These are phyloP conservation scores for Didymella sp. DNA, from an alignment of 2,329 filamentous ascomycete species.

Conservation along the genomic window DNA sequence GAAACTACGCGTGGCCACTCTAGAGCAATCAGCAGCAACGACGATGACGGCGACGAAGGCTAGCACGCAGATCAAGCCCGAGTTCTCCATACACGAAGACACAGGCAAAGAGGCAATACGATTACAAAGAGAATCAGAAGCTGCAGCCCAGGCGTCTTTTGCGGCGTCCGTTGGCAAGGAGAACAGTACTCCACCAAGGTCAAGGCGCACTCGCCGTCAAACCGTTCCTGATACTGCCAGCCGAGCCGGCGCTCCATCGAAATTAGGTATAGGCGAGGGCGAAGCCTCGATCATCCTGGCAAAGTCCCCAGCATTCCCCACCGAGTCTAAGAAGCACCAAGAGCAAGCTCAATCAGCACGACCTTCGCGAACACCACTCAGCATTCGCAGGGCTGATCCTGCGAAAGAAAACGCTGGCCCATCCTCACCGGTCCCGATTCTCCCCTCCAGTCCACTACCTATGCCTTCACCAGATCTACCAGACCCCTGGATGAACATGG, in stretches of 20 bases:
- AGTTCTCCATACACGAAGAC: slow-evolving; percentile 46
- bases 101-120: slow-evolving; percentile 29
- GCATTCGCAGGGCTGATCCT: slow-evolving; percentile 25
- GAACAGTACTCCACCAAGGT: slow-evolving; percentile 38
- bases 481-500: slow-evolving; percentile 44
- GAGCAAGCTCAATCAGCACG: slow-evolving; percentile 20
- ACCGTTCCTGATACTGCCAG: slow-evolving; percentile 30
- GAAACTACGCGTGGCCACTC: slow-evolving; percentile 40
- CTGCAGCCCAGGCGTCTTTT: slow-evolving; percentile 23
- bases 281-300: slow-evolving; percentile 32
- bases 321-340: slow-evolving; percentile 20
- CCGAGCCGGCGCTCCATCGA: slow-evolving; percentile 21
- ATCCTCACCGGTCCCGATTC: slow-evolving; percentile 23
- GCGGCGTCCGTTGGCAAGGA: slow-evolving; percentile 37
- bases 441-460: slow-evolving; percentile 43
- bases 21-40: slow-evolving; percentile 36
- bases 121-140: slow-evolving; percentile 19
- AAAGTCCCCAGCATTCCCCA: slow-evolving; percentile 25
- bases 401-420: slow-evolving; percentile 35
- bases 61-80: slow-evolving; percentile 24
- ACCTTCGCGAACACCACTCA: slow-evolving; percentile 30
- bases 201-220: slow-evolving; percentile 32
- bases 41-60: slow-evolving; percentile 26
- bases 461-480: slow-evolving; percentile 37
- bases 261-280: slow-evolving; percentile 27